phyloP scores from a whole-genome alignment of 306 rosid species.

The Castanea crenata region DNA sequence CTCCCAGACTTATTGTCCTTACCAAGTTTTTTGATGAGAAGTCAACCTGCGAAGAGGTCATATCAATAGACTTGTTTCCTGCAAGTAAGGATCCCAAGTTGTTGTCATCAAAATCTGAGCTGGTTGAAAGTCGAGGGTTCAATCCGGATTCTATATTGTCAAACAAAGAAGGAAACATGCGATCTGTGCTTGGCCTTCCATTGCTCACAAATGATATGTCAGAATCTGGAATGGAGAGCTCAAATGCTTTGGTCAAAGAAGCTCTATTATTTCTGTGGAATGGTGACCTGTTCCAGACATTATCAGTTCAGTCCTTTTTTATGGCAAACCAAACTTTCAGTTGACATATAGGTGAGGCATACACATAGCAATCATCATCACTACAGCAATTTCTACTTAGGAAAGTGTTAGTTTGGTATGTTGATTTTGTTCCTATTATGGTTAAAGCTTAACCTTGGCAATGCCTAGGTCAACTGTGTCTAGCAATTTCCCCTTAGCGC shows the following conservation, averaged over 20 bases:
- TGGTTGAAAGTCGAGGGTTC: constrained; percentile 34
- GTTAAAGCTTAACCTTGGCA: not conserved
- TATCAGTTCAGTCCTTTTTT: constrained; percentile 20
- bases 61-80: constrained; percentile 43
- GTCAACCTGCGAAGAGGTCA: constrained; percentile 15
- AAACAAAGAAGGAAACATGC: constrained; percentile 32
- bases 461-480: not conserved
- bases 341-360: not conserved
- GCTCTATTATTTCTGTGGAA: constrained; percentile 44
- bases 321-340: not conserved
- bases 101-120: constrained; percentile 46
- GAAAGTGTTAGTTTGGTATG: not conserved
- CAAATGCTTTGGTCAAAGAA: constrained; percentile 35
- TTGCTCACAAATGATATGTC: constrained; percentile 80
- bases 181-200: constrained; percentile 59
- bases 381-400: not conserved
- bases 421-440: not conserved
- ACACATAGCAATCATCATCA: not conserved
- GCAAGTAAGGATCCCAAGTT: constrained; percentile 45
- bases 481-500: not conserved
- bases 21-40: constrained; percentile 37
- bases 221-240: constrained; percentile 36
- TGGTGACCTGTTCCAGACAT: constrained; percentile 60
- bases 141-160: constrained; percentile 40
- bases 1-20: constrained; percentile 10